Evolutionary conservation across 2,329 filamentous ascomycete species (phyloP), one percentile per base, ranked within the genome.

Genomic region (Ascochyta clinopodiicola): DNA sequence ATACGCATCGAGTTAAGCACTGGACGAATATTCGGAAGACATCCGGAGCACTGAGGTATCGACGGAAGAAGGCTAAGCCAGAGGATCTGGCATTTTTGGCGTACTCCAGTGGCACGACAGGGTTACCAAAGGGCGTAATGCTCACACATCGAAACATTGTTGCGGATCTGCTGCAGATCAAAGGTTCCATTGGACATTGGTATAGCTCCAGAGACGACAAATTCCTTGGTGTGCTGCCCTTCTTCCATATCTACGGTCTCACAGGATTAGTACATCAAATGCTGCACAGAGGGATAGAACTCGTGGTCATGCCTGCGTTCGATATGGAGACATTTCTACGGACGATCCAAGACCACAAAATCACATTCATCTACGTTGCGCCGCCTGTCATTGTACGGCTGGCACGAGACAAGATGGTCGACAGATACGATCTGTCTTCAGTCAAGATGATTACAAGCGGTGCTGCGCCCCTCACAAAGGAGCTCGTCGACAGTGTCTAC

Each of bases 221-320:
- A 51, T 80, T 94, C 35, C 75, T 96, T 4, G 90, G 89, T 2
- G 88, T 96, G 51, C 77, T 96, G 3, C 92, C 93, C 0, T 95
- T 96, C 73, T 96, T 92, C 77, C 92, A 96, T 73, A 92, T 96
- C 59, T 96, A 96, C 70, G 91, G 83, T 86, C 83, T 96, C 17
- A 90, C 86, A 8, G 88, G 84, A 62, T 83, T 92, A 32, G 80
- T 96, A 22, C 86, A 94, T 57, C 82, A 87, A 67, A 78, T 85
- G 21, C 77, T 92, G 12, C 86, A 87, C 71, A 78, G 80, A n/a
- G 91, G 91, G 7, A 80, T 87, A 51, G 81, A 86, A 49, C 79
- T 88, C 0, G 77, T 92, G 1, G 85, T 94, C 8, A 88, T 95
- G 83, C 78, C 87, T 0, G 87, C 88, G 59, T 97, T 96, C 73